Base-by-base conservation (phyloP, 257 asterid genomes). In the Salvia splendens region DNA sequence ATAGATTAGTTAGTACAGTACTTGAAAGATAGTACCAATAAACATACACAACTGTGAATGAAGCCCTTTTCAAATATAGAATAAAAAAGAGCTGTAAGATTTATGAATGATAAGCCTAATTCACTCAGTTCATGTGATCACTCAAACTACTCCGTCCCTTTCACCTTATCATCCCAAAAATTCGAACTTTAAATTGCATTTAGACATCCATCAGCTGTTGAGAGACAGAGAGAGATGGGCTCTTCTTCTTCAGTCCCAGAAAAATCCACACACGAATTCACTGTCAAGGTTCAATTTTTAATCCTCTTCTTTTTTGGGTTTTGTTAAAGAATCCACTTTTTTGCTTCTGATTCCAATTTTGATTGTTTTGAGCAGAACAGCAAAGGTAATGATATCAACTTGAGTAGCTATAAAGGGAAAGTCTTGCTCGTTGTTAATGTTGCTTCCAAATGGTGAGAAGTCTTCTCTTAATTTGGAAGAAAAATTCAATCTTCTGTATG, bases 401-500 rank as follows among this genome's bases (percentile, higher is more conserved):
- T 93, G 67, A 76, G 74, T 65, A 14, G 28, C 16, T 88, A 85
- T 79, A 88, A 73, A 48, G 97, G 96, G 79, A 88, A 93, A 61
- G 88, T 88, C 66, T 84, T 90, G 81, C 95, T 93, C 52, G 89
- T 90, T 68, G 96, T 93, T 35, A 93, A 93, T 77, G 99, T 93
- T 75, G 97, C 99, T 75, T 90, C 99, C 70, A 93, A 90, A 82
- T 93, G 97, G 96, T 90, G 67, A 53, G 65, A 30, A 45, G 17
- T 24, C 10, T 14, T 61, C 8, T 50, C 20, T 35, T 9, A 17
- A 9, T 46, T 7, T 38, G 30, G 30, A 24, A 24, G 30, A 24
- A 24, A 24, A 24, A 1, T 50, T 47, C 42, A n/a, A 7, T 33
- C 10, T 59, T n/a, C 2, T 35, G 12, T 40, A 51, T 32, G 12